A percentile compares a stretch with the other conserved stretches of the same genome.
These are phyloP conservation scores for Pachyrhizus erosus DNA, from an alignment of 306 rosid species.

Conservation along the genomic window DNA sequence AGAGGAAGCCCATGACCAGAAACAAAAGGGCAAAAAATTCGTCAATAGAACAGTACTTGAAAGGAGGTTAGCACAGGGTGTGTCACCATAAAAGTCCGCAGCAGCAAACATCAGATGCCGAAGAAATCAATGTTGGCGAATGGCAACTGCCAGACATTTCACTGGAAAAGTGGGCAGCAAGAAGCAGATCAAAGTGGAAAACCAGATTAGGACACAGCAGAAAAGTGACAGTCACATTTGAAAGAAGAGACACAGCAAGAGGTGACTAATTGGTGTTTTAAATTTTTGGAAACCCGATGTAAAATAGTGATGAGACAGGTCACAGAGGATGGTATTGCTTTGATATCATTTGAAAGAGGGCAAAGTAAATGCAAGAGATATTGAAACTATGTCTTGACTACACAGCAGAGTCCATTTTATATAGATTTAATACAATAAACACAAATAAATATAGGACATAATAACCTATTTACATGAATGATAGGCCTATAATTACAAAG, in stretches of 20 bases:
- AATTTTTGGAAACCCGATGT: neutral
- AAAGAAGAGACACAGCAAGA: neutral
- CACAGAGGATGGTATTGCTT: too few relatives aligned
- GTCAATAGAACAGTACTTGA: neutral
- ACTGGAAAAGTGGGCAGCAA: neutral
- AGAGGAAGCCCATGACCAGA: too few relatives aligned
- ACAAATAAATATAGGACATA: neutral
- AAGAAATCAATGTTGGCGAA: neutral
- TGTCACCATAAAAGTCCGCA: neutral
- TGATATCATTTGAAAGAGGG: neutral
- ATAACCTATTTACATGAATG: neutral
- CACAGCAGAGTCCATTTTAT: neutral
- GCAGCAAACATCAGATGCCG: neutral
- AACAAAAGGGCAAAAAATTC: neutral
- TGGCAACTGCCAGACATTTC: neutral
- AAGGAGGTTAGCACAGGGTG: neutral
- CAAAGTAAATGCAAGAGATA: neutral
- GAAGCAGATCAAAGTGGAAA: neutral
- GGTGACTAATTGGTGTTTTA: neutral
- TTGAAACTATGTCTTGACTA: neutral
- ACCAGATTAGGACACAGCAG: neutral
- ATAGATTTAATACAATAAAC: neutral
- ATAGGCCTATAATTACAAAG: neutral
- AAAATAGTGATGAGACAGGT: too few relatives aligned
- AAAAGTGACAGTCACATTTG: neutral